Conservation (phyloP, 805 yeast species). For the Grigorovia yakushimaensis region DNA sequence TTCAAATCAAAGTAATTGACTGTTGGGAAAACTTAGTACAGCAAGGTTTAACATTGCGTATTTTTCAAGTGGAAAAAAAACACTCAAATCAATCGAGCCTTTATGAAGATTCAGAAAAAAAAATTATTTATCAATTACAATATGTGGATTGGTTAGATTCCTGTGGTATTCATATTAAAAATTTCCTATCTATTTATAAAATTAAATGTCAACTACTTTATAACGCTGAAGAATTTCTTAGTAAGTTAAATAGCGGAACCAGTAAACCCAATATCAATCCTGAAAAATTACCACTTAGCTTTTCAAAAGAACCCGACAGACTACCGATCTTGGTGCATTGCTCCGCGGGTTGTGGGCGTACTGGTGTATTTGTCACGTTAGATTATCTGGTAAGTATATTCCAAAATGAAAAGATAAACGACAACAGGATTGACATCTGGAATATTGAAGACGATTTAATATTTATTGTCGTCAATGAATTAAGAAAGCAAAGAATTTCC, state of each 20-base stretch:
- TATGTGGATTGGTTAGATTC: conserved; percentile 79
- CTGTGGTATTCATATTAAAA: conserved; percentile 38
- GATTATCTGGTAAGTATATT: conserved; percentile 37
- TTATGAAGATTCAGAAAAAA: too few species aligned
- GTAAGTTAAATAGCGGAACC: neutral
- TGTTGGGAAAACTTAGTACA: conserved; percentile 24
- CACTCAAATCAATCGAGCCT: neutral
- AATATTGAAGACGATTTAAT: conserved; percentile 42
- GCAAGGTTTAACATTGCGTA: conserved; percentile 27
- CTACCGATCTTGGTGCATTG: conserved; percentile 73
- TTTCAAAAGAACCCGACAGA: conserved; percentile 1
- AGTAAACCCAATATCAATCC: neutral
- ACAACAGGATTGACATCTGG: conserved; percentile 34
- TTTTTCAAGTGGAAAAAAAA: conserved; percentile 15
- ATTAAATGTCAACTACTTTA: conserved; percentile 27
- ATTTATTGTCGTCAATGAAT: conserved; percentile 47
- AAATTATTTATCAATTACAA: conserved; percentile 58
- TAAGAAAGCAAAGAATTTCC: conserved; percentile 59
- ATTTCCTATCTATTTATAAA: neutral
- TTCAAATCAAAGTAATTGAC: conserved; percentile 28
- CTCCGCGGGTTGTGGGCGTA: conserved; percentile 95
- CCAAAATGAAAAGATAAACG: conserved; percentile 27
- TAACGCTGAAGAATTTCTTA: neutral
- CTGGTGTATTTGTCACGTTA: conserved; percentile 76
- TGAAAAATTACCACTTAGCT: neutral